Percentiles rank a stretch among this genome's conserved stretches.
phyloP scores from a whole-genome alignment of 768 basidiomycete genomes.

The Crassisporium funariophilum region DNA sequence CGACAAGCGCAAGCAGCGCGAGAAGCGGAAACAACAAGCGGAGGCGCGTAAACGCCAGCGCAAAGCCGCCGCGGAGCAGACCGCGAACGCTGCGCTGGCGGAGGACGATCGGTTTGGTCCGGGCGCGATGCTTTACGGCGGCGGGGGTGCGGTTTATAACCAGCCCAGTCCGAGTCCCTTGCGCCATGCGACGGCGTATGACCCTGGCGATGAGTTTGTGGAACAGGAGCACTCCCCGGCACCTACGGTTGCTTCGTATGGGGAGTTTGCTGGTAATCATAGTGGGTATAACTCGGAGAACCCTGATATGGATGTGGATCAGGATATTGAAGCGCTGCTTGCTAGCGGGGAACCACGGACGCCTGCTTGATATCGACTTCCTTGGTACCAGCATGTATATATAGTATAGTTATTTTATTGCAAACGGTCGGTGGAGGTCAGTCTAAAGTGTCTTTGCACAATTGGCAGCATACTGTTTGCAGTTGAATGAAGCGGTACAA shows the following conservation, averaged over 20 bases:
- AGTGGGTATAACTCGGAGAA: slow-evolving; percentile 62
- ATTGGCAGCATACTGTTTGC: too few species aligned
- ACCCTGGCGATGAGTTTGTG: slow-evolving; percentile 26
- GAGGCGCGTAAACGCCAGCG: slow-evolving; percentile 51
- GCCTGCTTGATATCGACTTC: not conserved
- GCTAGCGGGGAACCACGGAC: slow-evolving; percentile 3
- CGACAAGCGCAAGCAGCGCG: slow-evolving; percentile 52
- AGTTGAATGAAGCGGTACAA: too few species aligned
- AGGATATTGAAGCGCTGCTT: slow-evolving; percentile 27
- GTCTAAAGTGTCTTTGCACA: too few species aligned
- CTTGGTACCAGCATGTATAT: too few species aligned
- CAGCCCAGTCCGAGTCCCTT: slow-evolving; percentile 46
- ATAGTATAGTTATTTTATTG: not conserved
- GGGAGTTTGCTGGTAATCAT: slow-evolving; percentile 48
- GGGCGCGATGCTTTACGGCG: slow-evolving; percentile 7
- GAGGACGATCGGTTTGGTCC: slow-evolving; percentile 21
- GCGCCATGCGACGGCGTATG: slow-evolving; percentile 42
- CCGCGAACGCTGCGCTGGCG: slow-evolving; percentile 16
- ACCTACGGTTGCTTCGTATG: slow-evolving; percentile 51
- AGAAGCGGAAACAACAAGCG: slow-evolving; percentile 51
- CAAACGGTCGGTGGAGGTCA: too few species aligned
- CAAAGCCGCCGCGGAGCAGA: slow-evolving; percentile 35
- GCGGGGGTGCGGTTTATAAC: slow-evolving; percentile 4
- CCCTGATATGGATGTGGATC: slow-evolving; percentile 35
- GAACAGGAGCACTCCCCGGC: slow-evolving; percentile 49